A percentile compares a stretch with the other conserved stretches of the same genome.
phyloP scores from a whole-genome alignment of 768 basidiomycete species.

The Phylloporus sp. region DNA sequence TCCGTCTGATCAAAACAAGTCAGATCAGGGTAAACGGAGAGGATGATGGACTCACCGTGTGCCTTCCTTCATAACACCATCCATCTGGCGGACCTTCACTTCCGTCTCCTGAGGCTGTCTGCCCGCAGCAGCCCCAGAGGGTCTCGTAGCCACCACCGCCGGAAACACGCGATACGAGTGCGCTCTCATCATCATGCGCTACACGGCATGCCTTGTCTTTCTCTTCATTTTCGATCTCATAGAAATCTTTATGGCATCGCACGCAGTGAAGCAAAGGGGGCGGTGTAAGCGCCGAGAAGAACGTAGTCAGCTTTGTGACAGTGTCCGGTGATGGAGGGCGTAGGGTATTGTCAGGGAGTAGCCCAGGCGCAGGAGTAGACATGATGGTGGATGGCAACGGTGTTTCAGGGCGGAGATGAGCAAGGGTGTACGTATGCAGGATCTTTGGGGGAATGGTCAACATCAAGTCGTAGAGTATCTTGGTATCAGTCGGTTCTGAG shows the following conservation, averaged over 20 bases:
- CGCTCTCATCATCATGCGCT: conserved; percentile 78
- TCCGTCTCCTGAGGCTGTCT: conserved; percentile 69
- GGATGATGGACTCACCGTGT: conserved; percentile 44
- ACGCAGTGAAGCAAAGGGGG: conserved; percentile 72
- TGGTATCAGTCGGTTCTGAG: conserved; percentile 39
- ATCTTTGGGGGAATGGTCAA: conserved; percentile 62
- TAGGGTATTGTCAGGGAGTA: conserved; percentile 4
- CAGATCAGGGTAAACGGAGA: background rate
- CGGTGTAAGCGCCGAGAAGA: conserved; percentile 60
- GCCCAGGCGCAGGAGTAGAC: conserved; percentile 13
- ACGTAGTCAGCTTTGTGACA: conserved; percentile 47
- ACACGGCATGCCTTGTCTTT: conserved; percentile 65
- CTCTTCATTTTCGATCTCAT: conserved; percentile 62
- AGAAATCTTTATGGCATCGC: conserved; percentile 68
- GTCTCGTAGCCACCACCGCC: conserved; percentile 42
- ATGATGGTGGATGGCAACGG: conserved; percentile 1
- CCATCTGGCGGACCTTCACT: conserved; percentile 83
- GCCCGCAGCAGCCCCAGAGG: conserved; percentile 70
- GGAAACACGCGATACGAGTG: conserved; percentile 61
- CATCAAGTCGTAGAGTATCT: conserved; percentile 48
- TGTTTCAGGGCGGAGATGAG: conserved; percentile 37
- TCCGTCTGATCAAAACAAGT: conserved; percentile 48
- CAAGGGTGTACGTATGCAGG: conserved; percentile 57
- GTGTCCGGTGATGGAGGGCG: conserved; percentile 34
- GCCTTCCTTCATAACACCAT: conserved; percentile 83